Base-by-base conservation (phyloP, 768 basidiomycete species). In the Royoungia palumana region DNA sequence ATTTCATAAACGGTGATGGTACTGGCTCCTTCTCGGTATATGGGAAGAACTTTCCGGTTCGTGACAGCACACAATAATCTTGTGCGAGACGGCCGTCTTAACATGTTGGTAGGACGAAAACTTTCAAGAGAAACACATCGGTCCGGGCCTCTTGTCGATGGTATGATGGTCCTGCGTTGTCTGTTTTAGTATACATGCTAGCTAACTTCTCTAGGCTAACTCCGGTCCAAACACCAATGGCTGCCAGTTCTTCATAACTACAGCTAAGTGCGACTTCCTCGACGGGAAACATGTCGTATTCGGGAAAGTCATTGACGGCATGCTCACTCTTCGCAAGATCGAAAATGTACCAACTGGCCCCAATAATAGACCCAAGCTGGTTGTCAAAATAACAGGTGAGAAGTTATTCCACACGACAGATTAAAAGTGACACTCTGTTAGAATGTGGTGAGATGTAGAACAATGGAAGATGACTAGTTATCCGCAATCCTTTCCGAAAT, bases 161-260 rank as follows among this genome's bases (percentile, higher is more conserved):
- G 94, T 87, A 59, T 34, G 32, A 69, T 42, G 34, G 5, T 17
- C 41, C 41, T n/a, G 17, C 40, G 34, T 44, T 16, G 40, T 27
- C 16, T 20, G 10, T 49, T 13, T 51, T 19, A n/a, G n/a, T n/a
- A 38, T 38, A 39, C 35, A 35, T 30, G 10, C 32, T 53, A 25
- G 10, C 32, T 53, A 25, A 53, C 41, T 46, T 20, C 20, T 46
- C 25, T 58, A 94, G 93, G 95, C 94, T 0, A 98, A 97, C 70
- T 96, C 94, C 0, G 95, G 95, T 6, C 80, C 88, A 3, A 86
- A 91, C 61, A 94, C 93, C 13, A 98, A 97, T 55, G 95, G 94
- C 3, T 94, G 91, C 67, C 93, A 92, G 82, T 99, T 98, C 75
- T 99, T 99, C 76, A 85, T 99, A 64, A 99, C 96, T 0, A 94